These are phyloP conservation scores for Mycena amicta DNA, from an alignment of 768 basidiomycete species.

Conservation along the genomic window DNA sequence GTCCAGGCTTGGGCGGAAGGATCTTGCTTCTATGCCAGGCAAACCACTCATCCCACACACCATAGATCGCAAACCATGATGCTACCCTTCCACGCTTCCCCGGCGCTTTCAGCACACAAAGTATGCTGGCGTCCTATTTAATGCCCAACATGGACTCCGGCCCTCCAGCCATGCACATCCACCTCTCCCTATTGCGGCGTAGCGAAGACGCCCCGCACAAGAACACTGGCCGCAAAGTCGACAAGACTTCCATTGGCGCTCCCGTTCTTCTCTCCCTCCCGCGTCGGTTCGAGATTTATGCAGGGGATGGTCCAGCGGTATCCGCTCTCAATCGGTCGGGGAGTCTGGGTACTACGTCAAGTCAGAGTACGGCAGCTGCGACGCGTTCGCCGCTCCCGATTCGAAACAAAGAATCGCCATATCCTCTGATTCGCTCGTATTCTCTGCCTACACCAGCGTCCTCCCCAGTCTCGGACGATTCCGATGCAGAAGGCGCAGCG, in stretches of 20 bases:
- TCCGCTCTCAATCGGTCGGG: background rate
- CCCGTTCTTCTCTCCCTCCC: constrained; percentile 17
- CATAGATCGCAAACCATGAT: too few species aligned
- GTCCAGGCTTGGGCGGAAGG: background rate
- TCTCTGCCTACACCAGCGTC: constrained; percentile 15
- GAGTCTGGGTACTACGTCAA: background rate
- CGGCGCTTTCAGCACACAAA: background rate
- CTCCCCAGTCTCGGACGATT: background rate
- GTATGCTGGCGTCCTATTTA: background rate
- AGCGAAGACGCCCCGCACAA: background rate
- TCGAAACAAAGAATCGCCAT: constrained; percentile 4
- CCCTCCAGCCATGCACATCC: background rate
- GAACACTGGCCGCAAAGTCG: constrained; percentile 3
- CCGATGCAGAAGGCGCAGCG: background rate
- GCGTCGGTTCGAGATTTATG: constrained; percentile 20
- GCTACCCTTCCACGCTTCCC: background rate
- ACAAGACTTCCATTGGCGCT: constrained; percentile 15
- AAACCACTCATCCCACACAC: too few species aligned
- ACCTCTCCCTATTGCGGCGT: constrained; percentile 6
- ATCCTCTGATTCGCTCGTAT: constrained; percentile 22
- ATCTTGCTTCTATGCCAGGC: too few species aligned
- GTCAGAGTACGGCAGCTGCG: background rate
- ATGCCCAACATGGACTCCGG: background rate
- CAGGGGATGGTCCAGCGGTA: background rate
- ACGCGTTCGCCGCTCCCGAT: background rate